Evolutionary conservation across 257 asterid genomes (phyloP).

Genomic region (Primulina huaijiensis): DNA sequence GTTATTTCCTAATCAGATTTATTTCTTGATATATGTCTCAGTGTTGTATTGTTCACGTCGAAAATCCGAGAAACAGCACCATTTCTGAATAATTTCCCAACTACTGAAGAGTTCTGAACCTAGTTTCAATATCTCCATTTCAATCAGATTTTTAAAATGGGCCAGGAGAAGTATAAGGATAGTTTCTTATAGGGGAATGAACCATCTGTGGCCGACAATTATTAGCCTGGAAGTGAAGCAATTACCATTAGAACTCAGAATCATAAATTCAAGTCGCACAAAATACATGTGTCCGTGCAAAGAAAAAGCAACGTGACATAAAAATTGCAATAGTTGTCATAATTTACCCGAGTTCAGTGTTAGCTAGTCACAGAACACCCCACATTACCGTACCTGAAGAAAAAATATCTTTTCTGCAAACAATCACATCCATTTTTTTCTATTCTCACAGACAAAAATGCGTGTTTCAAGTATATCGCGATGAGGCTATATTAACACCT

Average conservation of each 20-base stretch:
- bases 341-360: neutral
- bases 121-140: neutral
- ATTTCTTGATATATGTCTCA: neutral
- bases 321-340: neutral
- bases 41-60: neutral
- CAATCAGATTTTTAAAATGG: neutral
- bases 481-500: conserved; percentile 41
- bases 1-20: neutral
- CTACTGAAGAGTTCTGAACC: neutral
- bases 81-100: neutral
- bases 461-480: neutral
- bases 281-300: neutral
- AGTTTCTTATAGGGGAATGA: neutral
- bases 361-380: neutral
- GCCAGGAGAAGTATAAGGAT: neutral
- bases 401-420: neutral
- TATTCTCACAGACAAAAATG: neutral
- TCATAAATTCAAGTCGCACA: neutral
- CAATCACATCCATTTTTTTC: neutral
- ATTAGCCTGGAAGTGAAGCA: neutral
- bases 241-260: neutral
- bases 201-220: neutral
- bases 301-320: neutral
- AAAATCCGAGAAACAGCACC: neutral
- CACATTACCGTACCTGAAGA: neutral